Base-by-base conservation (phyloP, 495 filamentous ascomycete species). In the Penicillium mononematosum region DNA sequence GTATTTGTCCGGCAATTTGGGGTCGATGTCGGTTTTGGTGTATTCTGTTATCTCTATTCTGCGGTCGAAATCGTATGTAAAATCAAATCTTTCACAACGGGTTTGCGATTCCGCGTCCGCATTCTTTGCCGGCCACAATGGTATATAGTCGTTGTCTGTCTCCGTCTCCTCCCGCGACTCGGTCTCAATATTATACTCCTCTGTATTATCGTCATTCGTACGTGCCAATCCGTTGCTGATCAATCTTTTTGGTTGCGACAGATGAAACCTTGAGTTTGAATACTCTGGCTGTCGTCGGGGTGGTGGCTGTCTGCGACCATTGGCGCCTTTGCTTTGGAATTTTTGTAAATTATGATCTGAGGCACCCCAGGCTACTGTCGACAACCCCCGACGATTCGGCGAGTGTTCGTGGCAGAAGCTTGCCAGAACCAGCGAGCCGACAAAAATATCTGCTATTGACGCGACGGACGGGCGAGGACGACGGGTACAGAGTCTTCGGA, bases 351-450 rank as follows among this genome's bases (percentile, higher is more conserved):
- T 43, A 27, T 50, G 39, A 22, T 58, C 51, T 17, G 69, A 43
- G 19, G 56, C 1, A 1, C 50, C 64, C 36, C 59, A 54, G 2
- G 66, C 42, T 17, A 72, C 44, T 34, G 70, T 74, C 17, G 67
- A 67, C 29, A 75, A 17, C n/a, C 61, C 58, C 55, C 71, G 69
- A 44, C 56, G 55, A 45, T 62, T 60, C 55, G 71, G 74, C 34
- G 77, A 72, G 64, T 88, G 86, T 24, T 81, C 74, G 58, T 72
- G 72, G 62, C 87, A 90, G 51, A 80, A 76, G 45, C 85, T 78
- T 46, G 86, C 88, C 58, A 80, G 72, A 53, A 85, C 83, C 54
- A 91, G 70, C 43, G 85, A 85, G 60, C 77, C 71, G 57, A 91
- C 81, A 69, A 92, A 90, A 56, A 75, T 52, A 60, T 79, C 75